Percentiles rank a stretch among this genome's conserved stretches.
Conservation (phyloP, 129 eudicot genomes). For the Glebionis coronaria region DNA sequence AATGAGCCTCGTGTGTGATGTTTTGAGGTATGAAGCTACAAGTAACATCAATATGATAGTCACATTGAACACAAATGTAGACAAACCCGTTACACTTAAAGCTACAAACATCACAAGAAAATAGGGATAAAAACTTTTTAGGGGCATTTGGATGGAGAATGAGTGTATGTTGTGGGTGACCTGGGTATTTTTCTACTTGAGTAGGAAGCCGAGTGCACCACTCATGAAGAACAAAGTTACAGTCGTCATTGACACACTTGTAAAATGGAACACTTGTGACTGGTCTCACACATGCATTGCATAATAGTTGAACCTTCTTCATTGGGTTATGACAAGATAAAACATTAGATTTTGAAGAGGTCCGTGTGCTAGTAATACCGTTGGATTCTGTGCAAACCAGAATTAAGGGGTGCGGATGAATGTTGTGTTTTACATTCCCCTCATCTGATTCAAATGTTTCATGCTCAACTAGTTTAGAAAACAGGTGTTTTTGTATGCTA, state of each 20-base stretch:
- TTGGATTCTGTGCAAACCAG: not conserved
- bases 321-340: constrained; percentile 13
- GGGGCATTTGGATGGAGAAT: not conserved
- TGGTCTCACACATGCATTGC: constrained; percentile 23
- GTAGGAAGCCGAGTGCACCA: not conserved
- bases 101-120: not conserved
- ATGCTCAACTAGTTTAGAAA: not conserved
- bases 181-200: not conserved
- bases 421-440: not conserved
- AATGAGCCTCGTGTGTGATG: not conserved
- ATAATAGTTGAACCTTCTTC: constrained; percentile 11
- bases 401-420: constrained; percentile 7
- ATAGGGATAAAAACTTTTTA: not conserved
- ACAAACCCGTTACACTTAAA: not conserved
- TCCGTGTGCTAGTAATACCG: not conserved
- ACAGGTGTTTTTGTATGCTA: not conserved
- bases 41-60: constrained; percentile 3
- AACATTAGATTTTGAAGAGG: not conserved
- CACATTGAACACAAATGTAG: not conserved
- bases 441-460: not conserved
- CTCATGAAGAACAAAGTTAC: constrained; percentile 1
- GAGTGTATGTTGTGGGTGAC: not conserved
- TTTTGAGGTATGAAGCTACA: not conserved
- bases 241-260: constrained; percentile 7
- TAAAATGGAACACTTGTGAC: constrained; percentile 12